phyloP scores from a whole-genome alignment of 2,329 filamentous ascomycete genomes.

The Tolypocladium pustulatum region DNA sequence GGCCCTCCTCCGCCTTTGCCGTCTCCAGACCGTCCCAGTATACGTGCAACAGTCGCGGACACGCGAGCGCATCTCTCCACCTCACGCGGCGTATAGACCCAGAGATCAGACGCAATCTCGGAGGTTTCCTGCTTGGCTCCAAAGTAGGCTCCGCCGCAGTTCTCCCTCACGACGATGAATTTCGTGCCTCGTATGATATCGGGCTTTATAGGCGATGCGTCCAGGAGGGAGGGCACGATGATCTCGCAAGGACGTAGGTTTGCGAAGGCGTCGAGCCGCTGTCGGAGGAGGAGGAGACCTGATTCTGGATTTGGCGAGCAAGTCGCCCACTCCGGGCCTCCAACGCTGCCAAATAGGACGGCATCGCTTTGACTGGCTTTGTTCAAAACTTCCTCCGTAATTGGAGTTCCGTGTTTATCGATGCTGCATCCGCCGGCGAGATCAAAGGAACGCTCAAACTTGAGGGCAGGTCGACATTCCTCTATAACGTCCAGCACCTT shows the following conservation, averaged over 20 bases:
- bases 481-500: slow-evolving; percentile 33
- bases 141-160: slow-evolving; percentile 39
- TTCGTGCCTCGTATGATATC: slow-evolving; percentile 33
- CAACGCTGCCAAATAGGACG: slow-evolving; percentile 35
- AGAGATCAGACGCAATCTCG: slow-evolving; percentile 34
- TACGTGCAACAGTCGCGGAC: slow-evolving; percentile 30
- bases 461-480: slow-evolving; percentile 15
- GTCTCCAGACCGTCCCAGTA: slow-evolving; percentile 14
- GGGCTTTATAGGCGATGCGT: slow-evolving; percentile 31
- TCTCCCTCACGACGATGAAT: slow-evolving; percentile 39
- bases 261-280: slow-evolving; percentile 33
- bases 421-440: slow-evolving; percentile 27
- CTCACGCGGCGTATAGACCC: slow-evolving; percentile 32
- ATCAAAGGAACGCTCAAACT: slow-evolving; percentile 16
- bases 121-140: slow-evolving; percentile 33
- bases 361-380: slow-evolving; percentile 29
- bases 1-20: slow-evolving; percentile 18
- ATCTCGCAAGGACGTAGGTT: slow-evolving; percentile 39
- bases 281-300: slow-evolving; percentile 29
- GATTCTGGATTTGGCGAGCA: slow-evolving; percentile 30
- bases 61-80: slow-evolving; percentile 36
- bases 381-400: slow-evolving; percentile 31
- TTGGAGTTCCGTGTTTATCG: slow-evolving; percentile 30
- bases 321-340: slow-evolving; percentile 35
- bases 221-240: slow-evolving; percentile 28